Conservation (phyloP, 108 stramenopile genomes). For the Cyclotella kingstonii region DNA sequence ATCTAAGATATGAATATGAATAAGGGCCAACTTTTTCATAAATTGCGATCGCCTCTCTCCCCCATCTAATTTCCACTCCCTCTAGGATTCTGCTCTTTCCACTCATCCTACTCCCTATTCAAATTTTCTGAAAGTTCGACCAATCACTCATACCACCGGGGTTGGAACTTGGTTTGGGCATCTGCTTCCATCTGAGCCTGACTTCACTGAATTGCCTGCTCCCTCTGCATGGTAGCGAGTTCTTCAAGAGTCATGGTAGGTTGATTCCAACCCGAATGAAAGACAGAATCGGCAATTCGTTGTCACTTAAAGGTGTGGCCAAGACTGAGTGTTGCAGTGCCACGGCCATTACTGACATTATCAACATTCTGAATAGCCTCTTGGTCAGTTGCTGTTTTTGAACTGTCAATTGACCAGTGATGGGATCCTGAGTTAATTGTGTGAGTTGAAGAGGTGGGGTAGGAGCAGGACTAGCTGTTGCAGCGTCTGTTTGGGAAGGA, state of each 20-base stretch:
- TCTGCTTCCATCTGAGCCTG: conserved; percentile 64
- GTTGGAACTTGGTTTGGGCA: conserved; percentile 35
- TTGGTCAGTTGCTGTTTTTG: conserved; percentile 76
- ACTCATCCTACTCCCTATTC: conserved; percentile 93
- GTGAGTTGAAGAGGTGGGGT: conserved; percentile 55
- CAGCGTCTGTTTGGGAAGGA: too few species aligned
- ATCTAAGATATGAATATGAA: too few species aligned
- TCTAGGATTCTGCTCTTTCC: too few species aligned
- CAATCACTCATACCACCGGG: conserved; percentile 75
- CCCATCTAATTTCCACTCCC: conserved; percentile 92
- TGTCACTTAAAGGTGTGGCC: too few species aligned
- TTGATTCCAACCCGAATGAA: conserved; percentile 89
- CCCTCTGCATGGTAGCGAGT: conserved; percentile 89
- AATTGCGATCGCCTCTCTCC: conserved; percentile 86
- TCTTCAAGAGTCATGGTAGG: conserved; percentile 98
- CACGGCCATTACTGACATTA: background rate
- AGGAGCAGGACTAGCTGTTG: background rate
- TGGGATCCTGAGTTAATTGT: conserved; percentile 70
- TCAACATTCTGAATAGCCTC: conserved; percentile 4
- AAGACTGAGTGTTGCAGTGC: too few species aligned
- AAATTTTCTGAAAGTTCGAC: conserved; percentile 82
- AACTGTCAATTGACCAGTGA: too few species aligned
- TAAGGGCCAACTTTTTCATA: too few species aligned
- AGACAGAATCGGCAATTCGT: conserved; percentile 85
- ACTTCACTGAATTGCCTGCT: too few species aligned